phyloP scores from a whole-genome alignment of 257 asterid genomes.

The Przewalskia tangutica region DNA sequence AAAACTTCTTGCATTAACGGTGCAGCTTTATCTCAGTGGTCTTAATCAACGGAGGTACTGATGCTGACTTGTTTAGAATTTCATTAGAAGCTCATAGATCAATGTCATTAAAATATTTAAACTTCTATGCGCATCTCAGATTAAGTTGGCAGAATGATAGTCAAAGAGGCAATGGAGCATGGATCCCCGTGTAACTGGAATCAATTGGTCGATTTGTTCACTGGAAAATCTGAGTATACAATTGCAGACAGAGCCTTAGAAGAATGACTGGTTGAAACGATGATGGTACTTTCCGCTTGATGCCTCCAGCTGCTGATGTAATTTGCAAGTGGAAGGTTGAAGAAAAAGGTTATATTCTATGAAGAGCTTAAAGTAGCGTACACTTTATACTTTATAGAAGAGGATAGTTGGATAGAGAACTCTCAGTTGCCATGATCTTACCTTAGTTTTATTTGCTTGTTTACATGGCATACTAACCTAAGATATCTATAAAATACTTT shows the following conservation, averaged over 20 bases:
- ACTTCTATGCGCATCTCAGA: neutral
- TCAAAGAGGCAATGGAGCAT: neutral
- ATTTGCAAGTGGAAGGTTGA: neutral
- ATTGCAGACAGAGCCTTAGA: neutral
- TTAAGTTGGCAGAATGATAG: neutral
- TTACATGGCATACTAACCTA: neutral
- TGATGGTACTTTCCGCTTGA: neutral
- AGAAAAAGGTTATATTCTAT: neutral
- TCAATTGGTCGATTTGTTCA: neutral
- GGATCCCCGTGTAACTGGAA: neutral
- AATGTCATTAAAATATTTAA: neutral
- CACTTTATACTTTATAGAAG: neutral
- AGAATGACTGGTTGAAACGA: neutral
- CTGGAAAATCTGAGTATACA: neutral
- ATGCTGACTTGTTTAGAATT: neutral
- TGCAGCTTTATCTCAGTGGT: conserved; percentile 20
- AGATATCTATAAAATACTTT: neutral
- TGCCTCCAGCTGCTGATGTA: neutral
- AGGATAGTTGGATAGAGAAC: neutral
- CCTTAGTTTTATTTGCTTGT: neutral
- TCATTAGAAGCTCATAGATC: neutral
- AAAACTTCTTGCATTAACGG: conserved; percentile 56
- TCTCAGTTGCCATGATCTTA: neutral
- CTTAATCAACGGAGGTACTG: conserved; percentile 20
- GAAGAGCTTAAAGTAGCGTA: neutral